phyloP scores from a whole-genome alignment of 768 basidiomycete genomes.

The Rhizopogon vinicolor region DNA sequence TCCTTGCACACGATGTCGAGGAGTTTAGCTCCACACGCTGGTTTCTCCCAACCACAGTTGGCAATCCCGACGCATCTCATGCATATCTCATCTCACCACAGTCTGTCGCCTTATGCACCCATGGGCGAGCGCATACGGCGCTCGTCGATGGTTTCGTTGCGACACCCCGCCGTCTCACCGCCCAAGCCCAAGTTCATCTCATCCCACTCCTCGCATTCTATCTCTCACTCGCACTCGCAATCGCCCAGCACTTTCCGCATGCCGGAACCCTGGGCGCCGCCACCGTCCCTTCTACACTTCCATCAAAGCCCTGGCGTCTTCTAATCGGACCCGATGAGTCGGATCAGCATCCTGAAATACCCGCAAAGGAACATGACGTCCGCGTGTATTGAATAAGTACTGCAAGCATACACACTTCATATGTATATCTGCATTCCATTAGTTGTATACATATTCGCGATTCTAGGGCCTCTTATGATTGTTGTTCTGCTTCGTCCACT shows the following conservation, averaged over 20 bases:
- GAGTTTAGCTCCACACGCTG: neutral
- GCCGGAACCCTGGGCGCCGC: slow-evolving; percentile 22
- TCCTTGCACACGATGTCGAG: neutral
- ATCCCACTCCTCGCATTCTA: neutral
- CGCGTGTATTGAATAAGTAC: no score
- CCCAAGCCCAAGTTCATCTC: neutral
- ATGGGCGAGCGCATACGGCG: slow-evolving; percentile 4
- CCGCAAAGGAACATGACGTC: neutral
- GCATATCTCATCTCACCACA: neutral
- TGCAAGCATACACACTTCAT: neutral
- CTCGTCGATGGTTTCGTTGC: slow-evolving; percentile 8
- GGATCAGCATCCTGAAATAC: neutral
- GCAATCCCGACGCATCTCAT: neutral
- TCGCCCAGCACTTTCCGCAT: slow-evolving; percentile 12
- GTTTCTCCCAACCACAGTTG: neutral
- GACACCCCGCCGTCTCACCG: neutral
- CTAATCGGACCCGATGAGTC: slow-evolving; percentile 2
- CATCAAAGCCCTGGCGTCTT: slow-evolving; percentile 7
- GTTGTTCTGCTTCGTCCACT: neutral
- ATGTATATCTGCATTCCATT: neutral
- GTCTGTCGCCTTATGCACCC: neutral
- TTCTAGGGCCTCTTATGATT: no score
- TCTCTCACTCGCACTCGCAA: neutral
- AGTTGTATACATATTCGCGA: neutral
- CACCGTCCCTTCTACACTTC: neutral